Base-by-base conservation (phyloP, 2,329 filamentous ascomycete species). In the Graphilbum sp. region DNA sequence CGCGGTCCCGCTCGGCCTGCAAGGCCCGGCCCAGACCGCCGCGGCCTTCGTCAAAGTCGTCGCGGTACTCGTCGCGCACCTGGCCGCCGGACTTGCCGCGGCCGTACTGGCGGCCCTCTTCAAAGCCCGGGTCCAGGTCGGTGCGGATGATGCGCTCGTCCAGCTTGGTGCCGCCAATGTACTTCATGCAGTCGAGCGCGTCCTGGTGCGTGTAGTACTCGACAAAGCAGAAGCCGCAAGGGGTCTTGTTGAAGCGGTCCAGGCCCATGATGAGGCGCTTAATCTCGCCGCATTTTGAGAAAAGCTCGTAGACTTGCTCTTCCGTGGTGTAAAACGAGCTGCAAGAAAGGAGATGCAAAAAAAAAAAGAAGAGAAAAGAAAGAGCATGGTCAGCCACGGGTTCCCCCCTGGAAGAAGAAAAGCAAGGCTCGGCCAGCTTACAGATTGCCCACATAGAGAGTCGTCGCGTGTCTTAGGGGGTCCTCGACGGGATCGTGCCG, bases 151-250 rank as follows among this genome's bases (percentile, higher is more conserved):
- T 79, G 50, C 90, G 78, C 67, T 98, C 90, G 58, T 98, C 90
- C 34, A 98, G 72, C 65, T 98, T 98, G 27, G 90, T 98, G 41
- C 90, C 90, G 40, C 90, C 90, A 52, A 98, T 79, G 57, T 96
- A 98, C 62, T 96, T 98, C 77, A 98, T 79, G 61, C 88, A 96
- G 57, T 98, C 90, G 36, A 98, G 70, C 9, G 90, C 90, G 58
- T 98, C 90, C 54, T 94, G 80, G 58, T 96, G 90, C 23, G 79
- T 95, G 65, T 95, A 96, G 64, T 98, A 98, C 62, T 98, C 90
- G 52, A 98, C 90, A 54, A 98, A 98, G 67, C 90, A 98, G 68
- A 98, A 98, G 31, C 90, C 90, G 60, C 90, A 98, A 2, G 90
- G 90, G 1, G 90, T 98, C 66, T 98, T 98, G 60, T 81, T 82